These are phyloP conservation scores for Zygosaccharomyces kombuchaensis DNA, from an alignment of 805 yeast genomes.

Conservation along the genomic window DNA sequence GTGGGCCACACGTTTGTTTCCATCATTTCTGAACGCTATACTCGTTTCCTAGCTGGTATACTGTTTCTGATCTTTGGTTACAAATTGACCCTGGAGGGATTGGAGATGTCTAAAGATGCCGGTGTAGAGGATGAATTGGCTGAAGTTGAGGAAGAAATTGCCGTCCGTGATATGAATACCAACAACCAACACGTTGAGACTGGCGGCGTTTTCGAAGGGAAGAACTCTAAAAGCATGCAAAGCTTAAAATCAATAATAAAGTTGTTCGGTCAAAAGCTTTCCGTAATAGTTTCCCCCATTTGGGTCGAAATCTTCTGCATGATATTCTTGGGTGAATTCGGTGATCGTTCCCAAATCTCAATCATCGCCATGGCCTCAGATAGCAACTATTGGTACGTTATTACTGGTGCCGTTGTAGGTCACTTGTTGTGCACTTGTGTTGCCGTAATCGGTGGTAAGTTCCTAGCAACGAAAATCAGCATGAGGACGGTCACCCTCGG, in stretches of 20 bases:
- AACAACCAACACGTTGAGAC: conserved; percentile 56
- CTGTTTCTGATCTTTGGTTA: conserved; percentile 81
- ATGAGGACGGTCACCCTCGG: conserved; percentile 89
- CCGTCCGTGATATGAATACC: conserved; percentile 51
- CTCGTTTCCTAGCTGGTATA: conserved; percentile 76
- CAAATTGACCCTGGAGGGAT: conserved; percentile 74
- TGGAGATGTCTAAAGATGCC: conserved; percentile 68
- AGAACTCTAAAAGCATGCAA: conserved; percentile 9
- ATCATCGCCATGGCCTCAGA: conserved; percentile 99
- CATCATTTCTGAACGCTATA: conserved; percentile 70
- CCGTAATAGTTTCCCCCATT: conserved; percentile 71
- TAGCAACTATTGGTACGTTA: conserved; percentile 82
- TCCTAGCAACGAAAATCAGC: conserved; percentile 82
- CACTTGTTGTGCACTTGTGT: conserved; percentile 82
- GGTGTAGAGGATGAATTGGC: conserved; percentile 96
- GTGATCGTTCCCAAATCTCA: conserved; percentile 96
- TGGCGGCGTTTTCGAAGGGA: conserved; percentile 36
- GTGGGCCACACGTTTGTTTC: conserved; percentile 90
- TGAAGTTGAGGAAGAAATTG: conserved; percentile 93
- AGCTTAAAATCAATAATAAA: conserved; percentile 15
- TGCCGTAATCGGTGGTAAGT: conserved; percentile 92
- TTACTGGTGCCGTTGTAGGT: conserved; percentile 84
- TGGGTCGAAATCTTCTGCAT: conserved; percentile 93
- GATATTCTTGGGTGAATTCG: conserved; percentile 99
- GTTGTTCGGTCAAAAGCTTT: conserved; percentile 53